A percentile compares a stretch with the other conserved stretches of the same genome.
These are phyloP conservation scores for Tylopilus orsonianus DNA, from an alignment of 1,284 basidiomycete species.

Conservation along the genomic window DNA sequence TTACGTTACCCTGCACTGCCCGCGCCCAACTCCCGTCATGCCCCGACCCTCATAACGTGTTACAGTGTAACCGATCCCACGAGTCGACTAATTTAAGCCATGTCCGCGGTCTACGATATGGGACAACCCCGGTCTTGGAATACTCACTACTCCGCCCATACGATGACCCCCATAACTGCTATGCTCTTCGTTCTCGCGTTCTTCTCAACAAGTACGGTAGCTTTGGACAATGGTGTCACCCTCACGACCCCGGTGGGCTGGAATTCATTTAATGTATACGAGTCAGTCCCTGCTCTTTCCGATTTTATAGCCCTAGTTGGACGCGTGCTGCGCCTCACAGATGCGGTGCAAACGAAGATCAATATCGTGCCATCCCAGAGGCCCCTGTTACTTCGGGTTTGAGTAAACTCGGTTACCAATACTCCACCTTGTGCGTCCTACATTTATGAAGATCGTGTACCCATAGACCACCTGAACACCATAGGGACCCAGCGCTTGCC, in stretches of 20 bases:
- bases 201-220: constrained; percentile 4
- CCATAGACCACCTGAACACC: constrained; percentile 6
- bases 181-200: neutral
- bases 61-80: no score
- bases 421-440: constrained; percentile 8
- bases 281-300: constrained; percentile 30
- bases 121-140: no score
- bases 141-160: no score
- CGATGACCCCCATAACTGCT: neutral
- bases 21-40: no score
- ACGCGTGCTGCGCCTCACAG: neutral
- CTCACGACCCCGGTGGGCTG: constrained; percentile 47
- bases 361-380: constrained; percentile 6
- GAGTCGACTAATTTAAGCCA: no score
- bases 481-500: constrained; percentile 7
- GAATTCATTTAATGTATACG: constrained; percentile 48
- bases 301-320: neutral
- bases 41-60: no score
- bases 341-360: constrained; percentile 3
- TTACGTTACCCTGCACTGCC: no score
- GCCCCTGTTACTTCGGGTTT: constrained; percentile 7
- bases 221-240: constrained; percentile 42
- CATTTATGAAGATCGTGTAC: neutral
- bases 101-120: no score
- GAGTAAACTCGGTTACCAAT: constrained; percentile 3